phyloP scores from a whole-genome alignment of 1,284 basidiomycete species.

The Agaricales sp. region DNA sequence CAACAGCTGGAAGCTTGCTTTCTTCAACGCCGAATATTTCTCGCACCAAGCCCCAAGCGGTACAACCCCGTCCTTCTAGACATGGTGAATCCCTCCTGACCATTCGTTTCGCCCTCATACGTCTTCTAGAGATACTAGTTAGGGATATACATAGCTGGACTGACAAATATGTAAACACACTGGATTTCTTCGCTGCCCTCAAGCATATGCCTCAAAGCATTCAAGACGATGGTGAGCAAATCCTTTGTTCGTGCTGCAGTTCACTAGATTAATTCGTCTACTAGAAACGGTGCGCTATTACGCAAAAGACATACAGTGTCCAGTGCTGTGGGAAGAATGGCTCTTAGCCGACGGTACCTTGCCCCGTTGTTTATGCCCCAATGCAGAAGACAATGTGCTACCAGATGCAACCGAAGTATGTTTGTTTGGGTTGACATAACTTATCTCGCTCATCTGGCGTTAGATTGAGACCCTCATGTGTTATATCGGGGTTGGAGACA shows the following conservation, averaged over 20 bases:
- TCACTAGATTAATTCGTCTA: too few species aligned
- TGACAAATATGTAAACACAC: slow-evolving; percentile 33
- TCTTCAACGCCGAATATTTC: background rate
- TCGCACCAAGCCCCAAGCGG: background rate
- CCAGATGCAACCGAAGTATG: slow-evolving; percentile 39
- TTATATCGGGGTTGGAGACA: slow-evolving; percentile 67
- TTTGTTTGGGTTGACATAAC: slow-evolving; percentile 5
- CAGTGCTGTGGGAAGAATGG: slow-evolving; percentile 51
- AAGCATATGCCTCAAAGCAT: background rate
- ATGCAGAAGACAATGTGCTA: slow-evolving; percentile 43
- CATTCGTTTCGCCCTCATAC: slow-evolving; percentile 4
- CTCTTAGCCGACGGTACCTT: slow-evolving; percentile 33
- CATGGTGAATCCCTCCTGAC: background rate
- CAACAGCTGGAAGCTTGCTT: slow-evolving; percentile 29
- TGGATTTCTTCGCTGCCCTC: slow-evolving; percentile 29
- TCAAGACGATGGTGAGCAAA: background rate
- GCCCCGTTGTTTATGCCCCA: slow-evolving; percentile 37
- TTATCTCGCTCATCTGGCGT: slow-evolving; percentile 2
- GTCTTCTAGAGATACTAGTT: slow-evolving; percentile 33
- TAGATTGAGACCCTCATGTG: slow-evolving; percentile 68
- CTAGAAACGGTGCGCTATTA: slow-evolving; percentile 56
- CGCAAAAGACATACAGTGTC: slow-evolving; percentile 66
- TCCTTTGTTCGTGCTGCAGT: too few species aligned
- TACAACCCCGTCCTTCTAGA: too few species aligned
- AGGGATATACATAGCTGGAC: slow-evolving; percentile 42